These are phyloP conservation scores for Cryomyces minteri DNA, from an alignment of 495 filamentous ascomycete genomes.

Conservation along the genomic window DNA sequence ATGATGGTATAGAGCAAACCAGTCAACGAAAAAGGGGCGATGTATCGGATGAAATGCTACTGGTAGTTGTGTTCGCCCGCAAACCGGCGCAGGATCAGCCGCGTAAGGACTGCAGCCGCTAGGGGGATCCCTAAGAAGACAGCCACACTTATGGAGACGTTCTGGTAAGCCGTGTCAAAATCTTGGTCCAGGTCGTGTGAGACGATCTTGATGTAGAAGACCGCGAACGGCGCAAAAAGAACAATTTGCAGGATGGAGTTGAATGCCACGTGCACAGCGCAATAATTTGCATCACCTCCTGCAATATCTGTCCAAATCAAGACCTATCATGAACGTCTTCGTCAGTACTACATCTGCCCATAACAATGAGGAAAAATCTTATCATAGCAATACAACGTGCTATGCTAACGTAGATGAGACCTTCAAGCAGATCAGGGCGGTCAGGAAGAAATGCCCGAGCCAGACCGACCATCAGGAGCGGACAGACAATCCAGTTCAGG, in stretches of 20 bases:
- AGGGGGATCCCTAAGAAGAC: slow-evolving; percentile 22
- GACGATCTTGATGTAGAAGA: slow-evolving; percentile 19
- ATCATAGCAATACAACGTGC: slow-evolving; percentile 23
- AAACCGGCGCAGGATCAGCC: slow-evolving; percentile 10
- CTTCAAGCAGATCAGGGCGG: slow-evolving; percentile 19
- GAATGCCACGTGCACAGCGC: slow-evolving; percentile 21
- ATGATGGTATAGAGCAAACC: slow-evolving; percentile 23
- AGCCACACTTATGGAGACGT: slow-evolving; percentile 18
- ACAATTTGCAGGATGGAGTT: slow-evolving; percentile 23
- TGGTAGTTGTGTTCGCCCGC: slow-evolving; percentile 17
- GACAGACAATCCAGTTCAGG: slow-evolving; percentile 81
- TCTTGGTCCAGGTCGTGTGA: slow-evolving; percentile 8
- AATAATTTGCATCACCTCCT: slow-evolving; percentile 20
- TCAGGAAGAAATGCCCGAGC: slow-evolving; percentile 23
- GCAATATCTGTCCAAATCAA: slow-evolving; percentile 23
- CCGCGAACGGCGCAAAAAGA: slow-evolving; percentile 20
- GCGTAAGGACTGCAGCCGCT: slow-evolving; percentile 17
- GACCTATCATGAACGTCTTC: background rate
- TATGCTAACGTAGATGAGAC: slow-evolving; percentile 22
- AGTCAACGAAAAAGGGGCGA: slow-evolving; percentile 18
- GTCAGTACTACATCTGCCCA: no score
- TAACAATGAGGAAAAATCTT: background rate
- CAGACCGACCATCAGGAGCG: slow-evolving; percentile 61
- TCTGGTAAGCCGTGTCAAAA: slow-evolving; percentile 9
- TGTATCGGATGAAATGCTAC: slow-evolving; percentile 16